Percentiles rank a stretch among this genome's conserved stretches.
Evolutionary conservation across 495 filamentous ascomycete genomes (phyloP).

Genomic region (Penicillium pancosmium): DNA sequence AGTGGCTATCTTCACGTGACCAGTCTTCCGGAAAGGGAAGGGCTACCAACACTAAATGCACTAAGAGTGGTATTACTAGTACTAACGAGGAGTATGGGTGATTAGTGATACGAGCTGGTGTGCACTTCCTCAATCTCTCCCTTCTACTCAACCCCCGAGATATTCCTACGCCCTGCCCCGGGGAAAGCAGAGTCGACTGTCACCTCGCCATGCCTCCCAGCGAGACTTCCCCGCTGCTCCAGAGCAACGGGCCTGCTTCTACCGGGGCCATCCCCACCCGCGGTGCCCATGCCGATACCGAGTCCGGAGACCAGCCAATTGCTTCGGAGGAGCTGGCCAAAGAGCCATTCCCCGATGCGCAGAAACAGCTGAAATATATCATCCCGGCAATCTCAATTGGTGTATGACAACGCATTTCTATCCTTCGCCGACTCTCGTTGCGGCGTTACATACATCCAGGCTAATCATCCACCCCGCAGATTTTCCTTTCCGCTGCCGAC

Average conservation of each 20-base stretch:
- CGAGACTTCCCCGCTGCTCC: slow-evolving; percentile 50
- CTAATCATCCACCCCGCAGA: slow-evolving; percentile 23
- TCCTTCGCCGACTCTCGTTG: no score
- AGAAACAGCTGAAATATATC: slow-evolving; percentile 46
- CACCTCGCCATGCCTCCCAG: slow-evolving; percentile 19
- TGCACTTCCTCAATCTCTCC: no score
- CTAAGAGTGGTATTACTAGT: no score
- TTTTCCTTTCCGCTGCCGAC: slow-evolving; percentile 76
- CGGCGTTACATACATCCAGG: no score
- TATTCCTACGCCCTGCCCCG: not conserved
- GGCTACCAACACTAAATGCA: no score
- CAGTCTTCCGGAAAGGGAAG: not conserved
- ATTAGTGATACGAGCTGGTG: no score
- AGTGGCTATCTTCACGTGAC: not conserved
- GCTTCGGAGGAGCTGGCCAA: slow-evolving; percentile 27
- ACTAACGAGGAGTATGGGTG: no score
- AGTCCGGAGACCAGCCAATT: slow-evolving; percentile 17
- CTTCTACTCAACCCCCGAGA: no score
- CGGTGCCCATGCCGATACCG: slow-evolving; percentile 14
- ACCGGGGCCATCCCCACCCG: slow-evolving; percentile 30
- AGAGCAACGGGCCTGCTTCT: slow-evolving; percentile 30
- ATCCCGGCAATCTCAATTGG: slow-evolving; percentile 55
- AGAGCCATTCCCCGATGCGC: slow-evolving; percentile 31
- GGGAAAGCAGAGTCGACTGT: not conserved
- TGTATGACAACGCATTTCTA: slow-evolving; percentile 31